A percentile compares a stretch with the other conserved stretches of the same genome.
These are phyloP conservation scores for Rhodotorula babjevae DNA, from an alignment of 768 basidiomycete species.

Conservation along the genomic window DNA sequence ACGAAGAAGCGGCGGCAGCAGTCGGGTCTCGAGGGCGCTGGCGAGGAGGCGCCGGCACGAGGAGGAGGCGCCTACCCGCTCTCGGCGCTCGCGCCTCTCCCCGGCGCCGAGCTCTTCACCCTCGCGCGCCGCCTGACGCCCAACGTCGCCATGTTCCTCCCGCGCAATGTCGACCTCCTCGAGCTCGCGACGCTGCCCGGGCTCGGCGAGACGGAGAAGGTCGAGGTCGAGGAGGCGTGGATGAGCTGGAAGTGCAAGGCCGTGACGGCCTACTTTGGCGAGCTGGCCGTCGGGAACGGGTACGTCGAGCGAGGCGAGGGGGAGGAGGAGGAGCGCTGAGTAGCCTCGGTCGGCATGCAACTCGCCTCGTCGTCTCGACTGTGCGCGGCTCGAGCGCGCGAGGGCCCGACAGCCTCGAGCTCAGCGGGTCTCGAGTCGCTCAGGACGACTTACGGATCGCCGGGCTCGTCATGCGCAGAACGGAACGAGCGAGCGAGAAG, in stretches of 20 bases:
- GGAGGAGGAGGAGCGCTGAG: background rate
- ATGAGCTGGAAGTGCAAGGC: slow-evolving; percentile 91
- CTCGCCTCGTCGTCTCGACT: too few relatives aligned
- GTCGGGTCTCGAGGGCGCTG: too few relatives aligned
- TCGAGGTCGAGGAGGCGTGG: slow-evolving; percentile 96
- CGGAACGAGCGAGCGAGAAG: too few relatives aligned
- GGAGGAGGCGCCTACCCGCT: slow-evolving; percentile 56
- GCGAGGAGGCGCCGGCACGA: background rate
- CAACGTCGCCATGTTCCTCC: slow-evolving; percentile 85
- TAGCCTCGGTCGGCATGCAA: slow-evolving; percentile 39
- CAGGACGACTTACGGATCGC: too few relatives aligned
- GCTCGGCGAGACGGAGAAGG: slow-evolving; percentile 50
- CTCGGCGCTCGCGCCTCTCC: slow-evolving; percentile 68
- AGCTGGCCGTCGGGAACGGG: slow-evolving; percentile 43
- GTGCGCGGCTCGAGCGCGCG: too few relatives aligned
- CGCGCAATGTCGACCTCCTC: slow-evolving; percentile 68
- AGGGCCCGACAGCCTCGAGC: too few relatives aligned
- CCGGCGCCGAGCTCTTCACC: slow-evolving; percentile 73
- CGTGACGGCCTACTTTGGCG: slow-evolving; percentile 85
- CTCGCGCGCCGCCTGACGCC: slow-evolving; percentile 66
- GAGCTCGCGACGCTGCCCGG: slow-evolving; percentile 60
- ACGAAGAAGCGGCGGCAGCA: background rate
- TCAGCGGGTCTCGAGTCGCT: too few relatives aligned
- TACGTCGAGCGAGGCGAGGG: background rate
- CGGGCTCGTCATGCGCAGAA: too few relatives aligned